phyloP scores from a whole-genome alignment of 352 stramenopile genomes.

The Globisporangium okanoganense region DNA sequence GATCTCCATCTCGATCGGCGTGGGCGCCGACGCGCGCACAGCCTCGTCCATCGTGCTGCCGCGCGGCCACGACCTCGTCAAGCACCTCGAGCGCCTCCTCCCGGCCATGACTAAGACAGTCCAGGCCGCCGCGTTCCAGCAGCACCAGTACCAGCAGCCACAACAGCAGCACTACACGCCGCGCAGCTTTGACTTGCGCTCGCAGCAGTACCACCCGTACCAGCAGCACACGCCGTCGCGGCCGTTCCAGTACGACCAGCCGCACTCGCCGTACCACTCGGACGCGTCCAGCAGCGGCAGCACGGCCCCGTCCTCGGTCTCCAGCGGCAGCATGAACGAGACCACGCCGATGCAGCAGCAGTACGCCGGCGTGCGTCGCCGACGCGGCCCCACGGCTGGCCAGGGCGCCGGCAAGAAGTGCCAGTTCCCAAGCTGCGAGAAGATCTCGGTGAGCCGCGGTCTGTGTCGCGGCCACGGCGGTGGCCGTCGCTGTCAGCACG shows the following conservation, averaged over 20 bases:
- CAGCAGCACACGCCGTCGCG: slow-evolving; percentile 8
- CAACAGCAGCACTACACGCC: slow-evolving; percentile 15
- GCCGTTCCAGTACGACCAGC: slow-evolving; percentile 3
- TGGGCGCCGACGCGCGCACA: slow-evolving; percentile 23
- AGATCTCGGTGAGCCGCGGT: slow-evolving; percentile 58
- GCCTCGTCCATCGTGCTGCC: slow-evolving; percentile 48
- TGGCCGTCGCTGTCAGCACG: slow-evolving; percentile 47
- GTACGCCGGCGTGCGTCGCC: slow-evolving; percentile 15
- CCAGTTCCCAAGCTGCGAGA: slow-evolving; percentile 44
- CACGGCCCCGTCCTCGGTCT: neutral
- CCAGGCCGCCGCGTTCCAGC: neutral
- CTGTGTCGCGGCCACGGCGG: slow-evolving; percentile 59
- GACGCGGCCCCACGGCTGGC: slow-evolving; percentile 26
- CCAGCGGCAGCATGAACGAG: neutral
- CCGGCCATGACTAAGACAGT: slow-evolving; percentile 18
- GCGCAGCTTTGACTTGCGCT: slow-evolving; percentile 19
- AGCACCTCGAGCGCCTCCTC: slow-evolving; percentile 43
- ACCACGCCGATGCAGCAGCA: slow-evolving; percentile 6
- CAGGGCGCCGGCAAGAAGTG: slow-evolving; percentile 52
- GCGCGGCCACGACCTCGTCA: slow-evolving; percentile 42
- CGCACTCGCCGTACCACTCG: slow-evolving; percentile 28
- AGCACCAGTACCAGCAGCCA: slow-evolving; percentile 20
- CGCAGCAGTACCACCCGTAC: slow-evolving; percentile 16
- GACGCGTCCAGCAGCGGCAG: slow-evolving; percentile 25
- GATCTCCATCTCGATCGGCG: slow-evolving; percentile 49